These are phyloP conservation scores for Chrysanthemum lavandulifolium DNA, from an alignment of 129 eudicot species.

Conservation along the genomic window DNA sequence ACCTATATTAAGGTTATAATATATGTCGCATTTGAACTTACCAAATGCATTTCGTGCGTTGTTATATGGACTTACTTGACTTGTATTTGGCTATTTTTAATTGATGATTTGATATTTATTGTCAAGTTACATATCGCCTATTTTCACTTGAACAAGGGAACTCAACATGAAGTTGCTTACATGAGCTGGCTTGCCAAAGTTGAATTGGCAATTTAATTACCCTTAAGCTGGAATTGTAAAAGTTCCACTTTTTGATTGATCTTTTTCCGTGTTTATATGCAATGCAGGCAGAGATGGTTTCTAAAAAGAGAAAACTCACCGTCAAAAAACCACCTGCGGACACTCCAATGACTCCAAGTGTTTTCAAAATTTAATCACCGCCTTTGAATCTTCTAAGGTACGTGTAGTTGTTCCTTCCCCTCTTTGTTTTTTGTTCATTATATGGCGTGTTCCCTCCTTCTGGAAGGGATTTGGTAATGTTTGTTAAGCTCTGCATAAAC, in stretches of 20 bases:
- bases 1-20: too few species aligned
- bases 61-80: not conserved
- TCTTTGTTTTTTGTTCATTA: too few species aligned
- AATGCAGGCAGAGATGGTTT: constrained; percentile 30
- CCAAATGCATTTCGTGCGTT: too few species aligned
- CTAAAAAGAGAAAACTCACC: constrained; percentile 8
- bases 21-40: too few species aligned
- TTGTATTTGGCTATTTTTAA: not conserved
- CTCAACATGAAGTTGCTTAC: constrained; percentile 56
- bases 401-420: not conserved
- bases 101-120: not conserved
- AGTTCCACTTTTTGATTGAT: constrained; percentile 1
- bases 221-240: not conserved
- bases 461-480: too few species aligned
- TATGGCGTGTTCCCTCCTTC: too few species aligned
- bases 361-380: constrained; percentile 25
- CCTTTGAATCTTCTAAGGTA: constrained; percentile 32
- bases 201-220: not conserved
- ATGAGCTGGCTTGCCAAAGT: constrained; percentile 5
- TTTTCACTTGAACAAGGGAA: constrained; percentile 57
- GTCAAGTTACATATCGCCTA: constrained; percentile 55
- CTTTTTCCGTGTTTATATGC: constrained; percentile 12
- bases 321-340: constrained; percentile 16
- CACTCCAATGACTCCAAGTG: constrained; percentile 1
- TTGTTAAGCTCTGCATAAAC: too few species aligned